Base-by-base conservation (phyloP, 164 flowering plant species). In the Dillenia suffruticosa region DNA sequence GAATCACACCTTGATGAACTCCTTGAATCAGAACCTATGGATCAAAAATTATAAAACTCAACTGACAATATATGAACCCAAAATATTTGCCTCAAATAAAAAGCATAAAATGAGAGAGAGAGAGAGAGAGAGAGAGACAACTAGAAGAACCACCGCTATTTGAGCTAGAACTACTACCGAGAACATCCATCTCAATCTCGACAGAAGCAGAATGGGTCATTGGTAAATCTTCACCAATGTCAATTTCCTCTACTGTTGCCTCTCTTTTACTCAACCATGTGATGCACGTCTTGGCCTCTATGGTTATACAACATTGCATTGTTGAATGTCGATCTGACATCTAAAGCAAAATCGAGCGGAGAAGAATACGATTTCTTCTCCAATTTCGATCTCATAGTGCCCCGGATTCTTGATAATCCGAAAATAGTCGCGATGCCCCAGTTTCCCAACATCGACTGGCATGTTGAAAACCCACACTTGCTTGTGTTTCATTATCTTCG, bases 101-200 rank as follows among this genome's bases (percentile, higher is more conserved):
- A 6, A 26, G 40, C 3, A 26, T 1, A 26, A 26, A 2, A 19
- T 19, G 3, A 1, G 40, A 26, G 40, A 26, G 40, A 26, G 40
- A 2, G 40, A 32, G 40, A 32, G 40, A 32, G 40, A 32, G 40
- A 32, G 40, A 4, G 40, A 32, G 5, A 75, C 78, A 73, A 62
- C 75, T 66, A 46, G 77, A 74, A 9, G 78, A 75, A 14, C 58
- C 47, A 53, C 54, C 70, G 51, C 68, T 61, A 40, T 62, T 54
- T 13, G 71, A 66, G 60, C 84, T 70, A 3, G 81, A 71, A 12
- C 70, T 19, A 22, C 72, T 56, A 57, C 65, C 62, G 51, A 72
- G 84, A 12, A 63, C 84, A 58, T 87, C 92, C 67, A 79, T 87
- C 72, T 89, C 92, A 61, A 87, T 87, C 78, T 82, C 88, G 24